phyloP scores from a whole-genome alignment of 2,329 filamentous ascomycete genomes.

The Xylariaceae sp. region DNA sequence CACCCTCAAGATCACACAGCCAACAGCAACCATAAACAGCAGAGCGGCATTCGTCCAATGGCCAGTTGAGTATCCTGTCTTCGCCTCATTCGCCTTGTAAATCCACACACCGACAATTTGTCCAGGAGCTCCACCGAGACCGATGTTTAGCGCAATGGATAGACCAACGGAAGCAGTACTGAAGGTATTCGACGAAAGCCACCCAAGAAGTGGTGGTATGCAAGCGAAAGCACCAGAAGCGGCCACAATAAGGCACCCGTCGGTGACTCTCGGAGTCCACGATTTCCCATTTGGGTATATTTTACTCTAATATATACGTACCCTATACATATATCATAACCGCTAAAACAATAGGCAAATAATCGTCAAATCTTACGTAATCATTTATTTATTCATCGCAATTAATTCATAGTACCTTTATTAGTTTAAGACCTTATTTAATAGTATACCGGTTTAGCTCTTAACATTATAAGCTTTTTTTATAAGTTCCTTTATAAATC shows the following conservation, averaged over 20 bases:
- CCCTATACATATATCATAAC: too few relatives aligned
- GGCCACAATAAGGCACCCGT: conserved; percentile 69
- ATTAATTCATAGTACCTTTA: too few relatives aligned
- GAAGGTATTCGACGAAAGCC: conserved; percentile 67
- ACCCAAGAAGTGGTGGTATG: conserved; percentile 68
- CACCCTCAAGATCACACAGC: conserved; percentile 53
- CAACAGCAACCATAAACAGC: conserved; percentile 58
- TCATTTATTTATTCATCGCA: too few relatives aligned
- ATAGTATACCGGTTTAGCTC: too few relatives aligned
- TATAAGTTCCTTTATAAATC: too few relatives aligned
- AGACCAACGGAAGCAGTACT: conserved; percentile 66
- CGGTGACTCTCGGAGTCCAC: too few relatives aligned
- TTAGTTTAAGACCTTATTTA: too few relatives aligned
- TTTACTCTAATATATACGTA: too few relatives aligned
- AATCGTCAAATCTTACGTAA: too few relatives aligned
- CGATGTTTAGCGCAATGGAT: conserved; percentile 70
- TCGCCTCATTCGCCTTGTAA: conserved; percentile 64
- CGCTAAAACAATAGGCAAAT: too few relatives aligned
- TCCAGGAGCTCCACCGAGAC: conserved; percentile 64
- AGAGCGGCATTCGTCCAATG: conserved; percentile 68
- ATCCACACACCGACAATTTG: conserved; percentile 75
- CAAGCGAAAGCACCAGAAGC: conserved; percentile 67
- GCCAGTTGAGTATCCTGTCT: conserved; percentile 65
- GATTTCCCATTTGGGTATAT: too few relatives aligned
- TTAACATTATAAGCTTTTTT: too few relatives aligned